A percentile compares a stretch with the other conserved stretches of the same genome.
phyloP scores from a whole-genome alignment of 2,329 filamentous ascomycete genomes.

The Sporothrix phasma region DNA sequence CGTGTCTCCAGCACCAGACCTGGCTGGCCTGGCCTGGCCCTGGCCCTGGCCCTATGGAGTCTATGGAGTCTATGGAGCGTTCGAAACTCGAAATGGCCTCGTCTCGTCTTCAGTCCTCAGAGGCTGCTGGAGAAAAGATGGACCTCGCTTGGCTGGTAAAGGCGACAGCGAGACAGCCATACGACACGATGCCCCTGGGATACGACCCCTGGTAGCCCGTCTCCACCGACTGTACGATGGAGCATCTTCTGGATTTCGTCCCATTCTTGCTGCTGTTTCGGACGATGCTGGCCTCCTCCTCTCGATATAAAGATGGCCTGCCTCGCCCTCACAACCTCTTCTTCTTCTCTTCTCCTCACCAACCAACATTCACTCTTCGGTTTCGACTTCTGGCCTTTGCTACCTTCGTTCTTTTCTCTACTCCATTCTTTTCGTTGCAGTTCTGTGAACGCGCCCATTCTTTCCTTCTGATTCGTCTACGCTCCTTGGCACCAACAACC shows the following conservation, averaged over 20 bases:
- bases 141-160: constrained; percentile 2
- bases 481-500: not conserved
- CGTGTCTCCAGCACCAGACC: not conserved
- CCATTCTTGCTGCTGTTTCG: not conserved
- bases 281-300: not conserved
- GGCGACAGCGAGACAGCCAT: not conserved
- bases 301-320: not conserved
- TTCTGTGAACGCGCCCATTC: constrained; percentile 16
- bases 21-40: not conserved
- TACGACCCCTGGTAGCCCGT: not conserved
- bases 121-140: not conserved
- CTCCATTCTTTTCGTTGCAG: constrained; percentile 15
- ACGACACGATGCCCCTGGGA: not conserved
- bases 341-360: constrained; percentile 6
- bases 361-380: constrained; percentile 12
- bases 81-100: no score
- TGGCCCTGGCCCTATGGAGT: not conserved
- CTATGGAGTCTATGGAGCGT: no score
- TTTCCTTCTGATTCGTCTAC: constrained; percentile 3
- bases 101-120: not conserved
- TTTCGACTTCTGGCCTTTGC: constrained; percentile 2
- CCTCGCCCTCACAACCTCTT: not conserved
- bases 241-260: not conserved
- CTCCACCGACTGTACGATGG: not conserved
- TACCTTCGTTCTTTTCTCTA: constrained; percentile 13